Base-by-base conservation (phyloP, 257 asterid genomes). In the Lycium barbarum region DNA sequence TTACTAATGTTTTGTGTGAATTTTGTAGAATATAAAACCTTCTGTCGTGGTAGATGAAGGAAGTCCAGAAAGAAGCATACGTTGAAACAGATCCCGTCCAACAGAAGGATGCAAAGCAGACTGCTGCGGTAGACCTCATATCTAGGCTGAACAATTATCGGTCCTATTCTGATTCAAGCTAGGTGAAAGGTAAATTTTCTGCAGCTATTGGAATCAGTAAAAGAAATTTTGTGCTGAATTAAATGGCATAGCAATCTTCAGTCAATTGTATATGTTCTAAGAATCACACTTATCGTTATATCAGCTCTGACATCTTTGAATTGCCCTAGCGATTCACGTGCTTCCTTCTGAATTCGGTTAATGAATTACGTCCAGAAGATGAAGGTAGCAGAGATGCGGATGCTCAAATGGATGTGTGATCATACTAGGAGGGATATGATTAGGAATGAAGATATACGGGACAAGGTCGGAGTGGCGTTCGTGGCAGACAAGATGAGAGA, bases 91-190 rank as follows among this genome's bases (percentile, higher is more conserved):
- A 93, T 84, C 85, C 88, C 47, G 78, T 82, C 72, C 90, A 87
- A 72, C 92, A 88, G 84, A 92, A 91, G 89, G 99, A 93, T 87
- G 89, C 85, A 59, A 94, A 93, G 88, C 98, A 92, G 85, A 90
- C 93, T 35, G 92, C 95, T 81, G 99, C 99, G 12, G 94, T 87
- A 83, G 92, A 91, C 90, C 93, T 96, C 26, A 91, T 92, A 81
- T 91, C 99, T 22, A 90, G 97, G 92, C 88, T 96, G 88, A 96
- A 90, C 83, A 94, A 96, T 87, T 84, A 91, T 55, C 98, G 90
- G 5, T 92, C 98, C 9, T 86, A 92, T 90, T 90, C 98, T 35
- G 99, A 96, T 87, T 84, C 95, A 61, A 93, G 95, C 87, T 92
- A 92, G 86, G 72, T 61, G 51, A 96, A 93, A 92, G 98, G 98